Conservation (phyloP, 164 flowering plant species). For the Hamamelis virginiana region DNA sequence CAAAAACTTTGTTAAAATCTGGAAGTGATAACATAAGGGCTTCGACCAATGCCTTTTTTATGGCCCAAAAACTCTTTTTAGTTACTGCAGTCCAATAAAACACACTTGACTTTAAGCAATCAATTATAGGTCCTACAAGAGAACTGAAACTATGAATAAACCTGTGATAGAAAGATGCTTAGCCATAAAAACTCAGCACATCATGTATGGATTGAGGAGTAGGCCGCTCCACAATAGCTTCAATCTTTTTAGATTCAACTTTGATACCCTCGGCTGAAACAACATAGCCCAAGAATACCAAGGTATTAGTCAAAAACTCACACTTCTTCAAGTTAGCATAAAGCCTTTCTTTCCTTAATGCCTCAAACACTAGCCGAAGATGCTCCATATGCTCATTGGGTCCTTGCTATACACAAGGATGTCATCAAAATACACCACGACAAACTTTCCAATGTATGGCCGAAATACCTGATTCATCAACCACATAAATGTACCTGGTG, state of each 20-base stretch:
- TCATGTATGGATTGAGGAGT: background rate
- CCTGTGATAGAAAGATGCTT: background rate
- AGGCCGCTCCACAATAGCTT: background rate
- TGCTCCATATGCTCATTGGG: background rate
- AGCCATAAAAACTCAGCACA: background rate
- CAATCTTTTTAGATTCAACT: background rate
- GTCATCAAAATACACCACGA: constrained; percentile 14
- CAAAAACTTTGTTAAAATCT: background rate
- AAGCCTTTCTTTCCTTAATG: background rate
- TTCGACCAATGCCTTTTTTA: background rate
- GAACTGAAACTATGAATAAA: background rate
- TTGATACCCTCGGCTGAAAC: background rate
- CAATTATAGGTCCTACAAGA: background rate
- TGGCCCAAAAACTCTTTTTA: too few relatives aligned
- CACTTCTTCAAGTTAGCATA: constrained; percentile 14
- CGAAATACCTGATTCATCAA: background rate
- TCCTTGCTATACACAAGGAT: constrained; percentile 5
- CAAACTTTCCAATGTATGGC: background rate
- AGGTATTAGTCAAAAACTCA: background rate
- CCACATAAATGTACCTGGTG: background rate
- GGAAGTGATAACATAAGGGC: background rate
- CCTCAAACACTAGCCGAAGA: background rate
- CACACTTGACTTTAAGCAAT: background rate
- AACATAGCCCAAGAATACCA: background rate
- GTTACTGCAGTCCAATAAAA: background rate